These are phyloP conservation scores for Aureobasidium sp. DNA, from an alignment of 2,329 filamentous ascomycete species.

Conservation along the genomic window DNA sequence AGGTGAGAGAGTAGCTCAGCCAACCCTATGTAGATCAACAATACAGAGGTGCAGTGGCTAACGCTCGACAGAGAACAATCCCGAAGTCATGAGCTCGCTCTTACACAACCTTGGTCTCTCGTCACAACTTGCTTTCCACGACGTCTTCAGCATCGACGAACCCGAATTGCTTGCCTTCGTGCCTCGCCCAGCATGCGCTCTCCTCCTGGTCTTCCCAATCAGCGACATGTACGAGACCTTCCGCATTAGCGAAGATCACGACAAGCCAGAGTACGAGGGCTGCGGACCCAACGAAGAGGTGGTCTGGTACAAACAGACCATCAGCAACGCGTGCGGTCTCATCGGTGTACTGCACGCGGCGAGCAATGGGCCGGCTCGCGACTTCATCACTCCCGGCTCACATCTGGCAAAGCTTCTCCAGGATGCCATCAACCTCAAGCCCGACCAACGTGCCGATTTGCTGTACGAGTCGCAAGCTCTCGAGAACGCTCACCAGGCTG, in stretches of 20 bases:
- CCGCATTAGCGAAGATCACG: conserved; percentile 65
- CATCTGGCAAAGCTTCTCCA: conserved; percentile 59
- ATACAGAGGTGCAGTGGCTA: neutral
- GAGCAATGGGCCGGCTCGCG: conserved; percentile 64
- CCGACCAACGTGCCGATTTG: conserved; percentile 60
- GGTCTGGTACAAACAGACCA: conserved; percentile 92
- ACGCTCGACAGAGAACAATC: conserved; percentile 58
- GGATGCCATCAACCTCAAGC: conserved; percentile 63
- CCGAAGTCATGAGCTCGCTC: conserved; percentile 77
- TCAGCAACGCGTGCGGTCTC: conserved; percentile 84
- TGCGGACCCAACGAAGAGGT: conserved; percentile 66
- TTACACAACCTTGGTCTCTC: conserved; percentile 79
- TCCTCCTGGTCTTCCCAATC: conserved; percentile 88
- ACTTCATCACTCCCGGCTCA: conserved; percentile 51
- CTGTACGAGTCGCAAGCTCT: conserved; percentile 71
- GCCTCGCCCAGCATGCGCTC: conserved; percentile 77
- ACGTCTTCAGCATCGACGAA: conserved; percentile 87
- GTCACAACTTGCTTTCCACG: conserved; percentile 69
- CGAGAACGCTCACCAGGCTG: conserved; percentile 69
- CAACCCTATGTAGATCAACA: neutral
- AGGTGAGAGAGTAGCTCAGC: conserved; percentile 4
- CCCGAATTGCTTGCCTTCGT: conserved; percentile 78
- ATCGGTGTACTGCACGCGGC: conserved; percentile 83
- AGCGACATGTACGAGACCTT: conserved; percentile 70
- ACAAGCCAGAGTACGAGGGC: conserved; percentile 57